A percentile compares a stretch with the other conserved stretches of the same genome.
These are phyloP conservation scores for Pichia scutulata DNA, from an alignment of 805 yeast species.

Conservation along the genomic window DNA sequence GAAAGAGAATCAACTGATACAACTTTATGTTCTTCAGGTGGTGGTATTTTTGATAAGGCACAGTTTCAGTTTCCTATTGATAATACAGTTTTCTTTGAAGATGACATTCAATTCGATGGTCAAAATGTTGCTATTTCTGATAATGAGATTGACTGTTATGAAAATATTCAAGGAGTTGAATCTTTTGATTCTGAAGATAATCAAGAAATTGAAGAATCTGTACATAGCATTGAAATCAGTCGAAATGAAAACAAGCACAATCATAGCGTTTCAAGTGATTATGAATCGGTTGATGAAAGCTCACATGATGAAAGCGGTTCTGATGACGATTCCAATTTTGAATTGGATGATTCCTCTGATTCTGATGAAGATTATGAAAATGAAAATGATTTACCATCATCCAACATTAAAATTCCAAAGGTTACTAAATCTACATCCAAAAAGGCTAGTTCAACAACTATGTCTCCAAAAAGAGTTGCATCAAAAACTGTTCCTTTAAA, in stretches of 20 bases:
- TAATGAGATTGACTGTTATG: not conserved
- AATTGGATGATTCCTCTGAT: not conserved
- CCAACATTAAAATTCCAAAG: too few relatives aligned
- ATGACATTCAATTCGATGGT: not conserved
- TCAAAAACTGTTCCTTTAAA: not conserved
- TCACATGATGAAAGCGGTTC: not conserved
- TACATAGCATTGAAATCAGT: too few relatives aligned
- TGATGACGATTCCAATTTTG: not conserved
- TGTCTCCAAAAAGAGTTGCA: not conserved
- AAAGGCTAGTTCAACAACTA: not conserved
- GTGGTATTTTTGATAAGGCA: not conserved
- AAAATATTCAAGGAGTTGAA: not conserved
- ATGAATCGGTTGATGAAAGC: not conserved
- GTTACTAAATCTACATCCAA: not conserved
- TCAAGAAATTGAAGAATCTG: not conserved
- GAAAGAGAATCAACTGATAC: not conserved
- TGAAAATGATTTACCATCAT: not conserved
- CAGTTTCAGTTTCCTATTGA: not conserved
- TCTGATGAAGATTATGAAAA: not conserved
- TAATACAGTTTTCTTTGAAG: not conserved
- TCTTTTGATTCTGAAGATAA: too few relatives aligned
- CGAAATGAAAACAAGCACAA: not conserved
- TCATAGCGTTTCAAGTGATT: not conserved
- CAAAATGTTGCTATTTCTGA: not conserved
- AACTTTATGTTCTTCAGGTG: not conserved